Conservation (phyloP, 1,139 yeast species). For the Tardiomyces blankii region DNA sequence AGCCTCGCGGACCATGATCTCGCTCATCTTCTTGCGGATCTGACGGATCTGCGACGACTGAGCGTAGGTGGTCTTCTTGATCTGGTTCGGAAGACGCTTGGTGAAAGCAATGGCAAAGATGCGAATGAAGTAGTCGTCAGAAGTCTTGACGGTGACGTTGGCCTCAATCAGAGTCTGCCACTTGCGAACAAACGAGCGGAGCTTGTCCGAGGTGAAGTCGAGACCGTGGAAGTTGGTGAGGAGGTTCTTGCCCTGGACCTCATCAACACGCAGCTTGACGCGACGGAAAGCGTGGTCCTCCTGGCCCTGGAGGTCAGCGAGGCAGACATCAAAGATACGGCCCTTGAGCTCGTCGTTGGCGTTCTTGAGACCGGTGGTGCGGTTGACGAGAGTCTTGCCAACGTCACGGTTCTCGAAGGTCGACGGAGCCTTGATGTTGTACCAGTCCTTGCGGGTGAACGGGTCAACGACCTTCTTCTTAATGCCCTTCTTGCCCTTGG, state of each 20-base stretch:
- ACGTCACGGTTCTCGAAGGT: constrained; percentile 89
- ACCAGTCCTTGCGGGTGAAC: constrained; percentile 93
- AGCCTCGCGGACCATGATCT: constrained; percentile 79
- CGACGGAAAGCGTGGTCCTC: constrained; percentile 91
- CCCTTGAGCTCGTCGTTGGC: constrained; percentile 90
- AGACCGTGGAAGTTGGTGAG: constrained; percentile 93
- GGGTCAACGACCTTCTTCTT: constrained; percentile 96
- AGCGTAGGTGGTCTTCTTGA: constrained; percentile 86
- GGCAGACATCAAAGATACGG: constrained; percentile 76
- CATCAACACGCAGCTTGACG: constrained; percentile 83
- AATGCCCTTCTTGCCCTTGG: constrained; percentile 92
- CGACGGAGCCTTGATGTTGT: constrained; percentile 89
- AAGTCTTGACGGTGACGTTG: constrained; percentile 82
- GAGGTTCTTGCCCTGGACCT: constrained; percentile 86
- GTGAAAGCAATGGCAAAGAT: constrained; percentile 88
- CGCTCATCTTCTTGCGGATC: constrained; percentile 76
- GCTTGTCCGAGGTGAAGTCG: constrained; percentile 85
- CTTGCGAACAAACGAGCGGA: constrained; percentile 84
- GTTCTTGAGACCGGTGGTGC: constrained; percentile 84
- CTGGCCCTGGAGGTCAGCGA: constrained; percentile 86
- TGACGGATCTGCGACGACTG: constrained; percentile 84
- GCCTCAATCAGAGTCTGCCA: constrained; percentile 92
- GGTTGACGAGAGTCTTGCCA: constrained; percentile 91
- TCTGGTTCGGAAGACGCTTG: constrained; percentile 80
- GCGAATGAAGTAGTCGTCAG: constrained; percentile 84